Conservation (phyloP, 2,329 filamentous ascomycete genomes). For the Cyanodermella asteris region DNA sequence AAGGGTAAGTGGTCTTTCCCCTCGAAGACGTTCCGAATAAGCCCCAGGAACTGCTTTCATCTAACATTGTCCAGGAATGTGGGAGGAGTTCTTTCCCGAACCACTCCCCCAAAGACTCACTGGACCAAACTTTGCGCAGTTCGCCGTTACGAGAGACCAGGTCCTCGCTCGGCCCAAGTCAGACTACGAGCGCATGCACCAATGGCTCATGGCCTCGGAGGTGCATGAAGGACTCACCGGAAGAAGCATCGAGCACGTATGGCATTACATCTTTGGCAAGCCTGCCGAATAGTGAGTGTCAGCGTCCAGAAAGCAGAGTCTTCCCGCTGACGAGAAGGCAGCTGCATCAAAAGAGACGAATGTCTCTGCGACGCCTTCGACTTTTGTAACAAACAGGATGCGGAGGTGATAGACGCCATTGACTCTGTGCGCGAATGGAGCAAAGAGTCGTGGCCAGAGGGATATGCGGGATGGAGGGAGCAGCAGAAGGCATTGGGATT, state of each 20-base stretch:
- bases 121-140: slow-evolving; percentile 44
- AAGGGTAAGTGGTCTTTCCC: too few species aligned
- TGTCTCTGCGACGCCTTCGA: too few species aligned
- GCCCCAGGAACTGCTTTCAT: slow-evolving; percentile 24
- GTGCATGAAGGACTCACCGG: slow-evolving; percentile 34
- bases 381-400: too few species aligned
- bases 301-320: too few species aligned
- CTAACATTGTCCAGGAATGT: too few species aligned
- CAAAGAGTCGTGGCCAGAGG: too few species aligned
- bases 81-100: slow-evolving; percentile 25
- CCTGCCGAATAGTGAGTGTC: slow-evolving; percentile 18
- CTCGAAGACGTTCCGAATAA: slow-evolving; percentile 36
- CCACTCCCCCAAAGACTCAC: slow-evolving; percentile 28
- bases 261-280: slow-evolving; percentile 34
- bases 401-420: too few species aligned
- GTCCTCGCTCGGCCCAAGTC: slow-evolving; percentile 25
- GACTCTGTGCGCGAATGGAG: too few species aligned
- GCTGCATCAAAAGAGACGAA: too few species aligned
- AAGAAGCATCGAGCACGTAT: slow-evolving; percentile 41
- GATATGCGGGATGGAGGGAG: slow-evolving; percentile 2
- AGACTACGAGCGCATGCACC: slow-evolving; percentile 33
- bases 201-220: slow-evolving; percentile 37
- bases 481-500: slow-evolving; percentile 2
- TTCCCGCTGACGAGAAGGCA: too few species aligned
- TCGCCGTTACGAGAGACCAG: slow-evolving; percentile 34